These are phyloP conservation scores for Ogataea pilisensis DNA, from an alignment of 805 yeast genomes.

Conservation along the genomic window DNA sequence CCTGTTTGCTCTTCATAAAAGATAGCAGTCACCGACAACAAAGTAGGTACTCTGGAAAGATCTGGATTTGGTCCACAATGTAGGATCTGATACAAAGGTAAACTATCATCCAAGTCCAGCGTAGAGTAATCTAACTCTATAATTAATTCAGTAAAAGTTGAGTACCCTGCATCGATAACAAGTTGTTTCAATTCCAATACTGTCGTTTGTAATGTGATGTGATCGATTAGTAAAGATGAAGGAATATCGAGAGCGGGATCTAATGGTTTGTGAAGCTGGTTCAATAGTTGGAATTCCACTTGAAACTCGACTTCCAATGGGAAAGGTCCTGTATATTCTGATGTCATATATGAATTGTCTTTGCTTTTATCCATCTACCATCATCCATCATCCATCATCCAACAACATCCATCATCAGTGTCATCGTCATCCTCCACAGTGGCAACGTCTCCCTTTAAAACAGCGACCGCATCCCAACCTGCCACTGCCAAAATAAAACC, in stretches of 20 bases:
- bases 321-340: constrained; percentile 3
- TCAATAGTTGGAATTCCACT: constrained; percentile 11
- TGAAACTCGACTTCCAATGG: constrained; percentile 16
- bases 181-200: constrained; percentile 11
- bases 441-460: too few relatives aligned
- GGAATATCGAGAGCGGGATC: constrained; percentile 1
- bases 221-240: constrained; percentile 2
- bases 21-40: constrained; percentile 8
- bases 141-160: constrained; percentile 10
- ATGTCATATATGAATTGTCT: background rate
- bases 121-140: constrained; percentile 17
- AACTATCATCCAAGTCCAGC: constrained; percentile 6
- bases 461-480: too few relatives aligned
- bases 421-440: too few relatives aligned
- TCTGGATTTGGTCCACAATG: constrained; percentile 12
- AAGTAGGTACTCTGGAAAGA: constrained; percentile 17
- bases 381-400: too few relatives aligned
- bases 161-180: constrained; percentile 4
- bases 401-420: too few relatives aligned
- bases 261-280: constrained; percentile 1
- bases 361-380: too few relatives aligned
- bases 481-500: background rate
- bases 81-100: constrained; percentile 16
- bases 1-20: too few relatives aligned
- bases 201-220: constrained; percentile 16